These are phyloP conservation scores for Plasmodium ovale DNA, from an alignment of 169 alveolate genomes.

Conservation along the genomic window DNA sequence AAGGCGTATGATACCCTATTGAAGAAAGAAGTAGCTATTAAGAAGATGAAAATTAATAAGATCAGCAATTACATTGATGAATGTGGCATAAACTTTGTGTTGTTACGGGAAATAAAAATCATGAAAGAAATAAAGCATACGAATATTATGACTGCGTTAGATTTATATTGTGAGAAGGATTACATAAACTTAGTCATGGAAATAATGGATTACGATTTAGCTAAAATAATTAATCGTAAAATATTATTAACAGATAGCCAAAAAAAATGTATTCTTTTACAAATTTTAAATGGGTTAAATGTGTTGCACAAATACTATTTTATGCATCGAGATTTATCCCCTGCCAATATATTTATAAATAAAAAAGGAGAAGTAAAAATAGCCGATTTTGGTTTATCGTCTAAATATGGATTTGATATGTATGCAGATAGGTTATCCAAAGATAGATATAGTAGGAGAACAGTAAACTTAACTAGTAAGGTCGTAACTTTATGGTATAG, in stretches of 20 bases:
- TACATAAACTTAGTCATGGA: slow-evolving; percentile 93
- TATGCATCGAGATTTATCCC: slow-evolving; percentile 90
- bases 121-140: slow-evolving; percentile 92
- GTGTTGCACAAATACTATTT: slow-evolving; percentile 84
- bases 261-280: slow-evolving; percentile 89
- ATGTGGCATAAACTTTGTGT: slow-evolving; percentile 92
- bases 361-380: slow-evolving; percentile 88
- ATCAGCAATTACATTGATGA: slow-evolving; percentile 84
- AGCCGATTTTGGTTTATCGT: slow-evolving; percentile 93
- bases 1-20: slow-evolving; percentile 90
- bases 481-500: slow-evolving; percentile 96
- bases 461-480: slow-evolving; percentile 88
- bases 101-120: slow-evolving; percentile 94
- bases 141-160: slow-evolving; percentile 90
- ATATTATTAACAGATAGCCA: slow-evolving; percentile 91
- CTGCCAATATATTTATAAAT: slow-evolving; percentile 89
- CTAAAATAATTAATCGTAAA: slow-evolving; percentile 90
- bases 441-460: slow-evolving; percentile 78
- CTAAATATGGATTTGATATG: slow-evolving; percentile 82
- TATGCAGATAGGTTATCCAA: slow-evolving; percentile 72
- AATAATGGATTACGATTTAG: slow-evolving; percentile 94
- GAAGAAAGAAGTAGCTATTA: slow-evolving; percentile 91
- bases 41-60: slow-evolving; percentile 91
- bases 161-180: slow-evolving; percentile 89
- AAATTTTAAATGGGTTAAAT: slow-evolving; percentile 85